phyloP scores from a whole-genome alignment of 2,329 filamentous ascomycete species.

The Teratosphaeria pseudoeucalypti region DNA sequence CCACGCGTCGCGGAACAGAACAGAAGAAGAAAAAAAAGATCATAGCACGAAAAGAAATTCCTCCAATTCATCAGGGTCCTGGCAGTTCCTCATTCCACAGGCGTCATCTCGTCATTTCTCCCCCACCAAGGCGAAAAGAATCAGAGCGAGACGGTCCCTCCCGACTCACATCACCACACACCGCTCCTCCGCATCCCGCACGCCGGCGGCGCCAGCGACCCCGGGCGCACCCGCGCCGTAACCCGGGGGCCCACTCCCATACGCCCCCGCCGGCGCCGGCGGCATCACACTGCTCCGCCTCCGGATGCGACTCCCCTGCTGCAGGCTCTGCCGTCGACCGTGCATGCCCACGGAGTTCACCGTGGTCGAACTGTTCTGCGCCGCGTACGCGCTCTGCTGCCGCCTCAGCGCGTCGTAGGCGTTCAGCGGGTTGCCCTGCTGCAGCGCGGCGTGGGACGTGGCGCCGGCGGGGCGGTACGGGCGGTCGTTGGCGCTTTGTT shows the following conservation, averaged over 20 bases:
- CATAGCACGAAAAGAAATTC: too few species aligned
- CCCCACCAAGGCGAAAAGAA: too few species aligned
- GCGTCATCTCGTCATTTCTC: not conserved
- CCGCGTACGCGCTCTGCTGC: constrained; percentile 17
- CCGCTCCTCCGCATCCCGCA: constrained; percentile 25
- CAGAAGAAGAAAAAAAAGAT: too few species aligned
- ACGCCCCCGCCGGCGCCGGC: not conserved
- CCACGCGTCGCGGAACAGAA: not conserved
- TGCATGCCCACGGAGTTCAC: constrained; percentile 6
- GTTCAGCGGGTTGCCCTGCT: constrained; percentile 24
- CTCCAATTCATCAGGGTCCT: too few species aligned
- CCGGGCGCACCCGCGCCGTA: not conserved
- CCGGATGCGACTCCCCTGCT: constrained; percentile 7
- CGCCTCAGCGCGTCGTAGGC: constrained; percentile 23
- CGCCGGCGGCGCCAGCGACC: constrained; percentile 18
- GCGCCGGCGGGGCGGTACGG: constrained; percentile 35
- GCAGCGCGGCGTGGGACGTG: constrained; percentile 11
- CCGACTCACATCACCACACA: constrained; percentile 39
- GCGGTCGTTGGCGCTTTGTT: constrained; percentile 50
- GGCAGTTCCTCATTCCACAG: not conserved
- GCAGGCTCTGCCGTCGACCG: constrained; percentile 5
- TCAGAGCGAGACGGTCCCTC: too few species aligned
- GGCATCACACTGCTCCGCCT: constrained; percentile 12
- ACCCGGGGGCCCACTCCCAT: not conserved
- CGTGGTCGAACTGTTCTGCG: constrained; percentile 7